Conservation (phyloP, 1,139 yeast genomes). For the Spathaspora sp. region DNA sequence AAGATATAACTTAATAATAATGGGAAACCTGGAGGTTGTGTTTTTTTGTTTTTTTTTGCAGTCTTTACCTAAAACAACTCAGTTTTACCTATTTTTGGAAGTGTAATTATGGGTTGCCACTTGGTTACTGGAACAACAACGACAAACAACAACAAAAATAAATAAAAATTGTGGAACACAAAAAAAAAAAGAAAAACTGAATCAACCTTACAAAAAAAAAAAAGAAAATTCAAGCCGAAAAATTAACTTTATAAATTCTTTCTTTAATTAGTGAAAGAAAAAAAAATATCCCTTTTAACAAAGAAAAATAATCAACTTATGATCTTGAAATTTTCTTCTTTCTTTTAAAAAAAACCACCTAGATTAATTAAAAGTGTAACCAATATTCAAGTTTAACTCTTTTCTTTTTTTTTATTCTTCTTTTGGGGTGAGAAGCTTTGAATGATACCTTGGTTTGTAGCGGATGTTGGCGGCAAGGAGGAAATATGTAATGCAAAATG, state of each 20-base stretch:
- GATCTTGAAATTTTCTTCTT: too few relatives aligned
- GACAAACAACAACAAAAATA: background rate
- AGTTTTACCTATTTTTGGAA: slow-evolving; percentile 4
- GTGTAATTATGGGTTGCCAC: slow-evolving; percentile 3
- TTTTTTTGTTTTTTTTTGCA: background rate
- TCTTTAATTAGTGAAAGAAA: too few relatives aligned
- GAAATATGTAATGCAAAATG: too few relatives aligned
- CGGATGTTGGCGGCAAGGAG: too few relatives aligned
- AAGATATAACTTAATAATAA: background rate
- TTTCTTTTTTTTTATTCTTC: too few relatives aligned
- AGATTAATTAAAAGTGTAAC: too few relatives aligned
- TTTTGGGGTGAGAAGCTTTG: too few relatives aligned
- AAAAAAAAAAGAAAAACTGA: background rate
- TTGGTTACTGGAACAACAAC: slow-evolving; percentile 1
- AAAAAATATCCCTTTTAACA: too few relatives aligned
- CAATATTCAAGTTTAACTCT: too few relatives aligned
- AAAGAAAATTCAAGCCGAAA: background rate
- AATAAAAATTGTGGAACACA: background rate
- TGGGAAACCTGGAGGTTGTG: background rate
- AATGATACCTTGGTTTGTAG: too few relatives aligned
- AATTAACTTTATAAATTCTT: background rate
- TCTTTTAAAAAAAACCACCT: too few relatives aligned
- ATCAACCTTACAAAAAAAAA: background rate
- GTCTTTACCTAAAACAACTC: background rate
- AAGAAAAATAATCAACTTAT: too few relatives aligned